Evolutionary conservation across 371 early-diverging fungal species (phyloP), one percentile per base, ranked within the genome.

Genomic region (Haplosporangium sp.): DNA sequence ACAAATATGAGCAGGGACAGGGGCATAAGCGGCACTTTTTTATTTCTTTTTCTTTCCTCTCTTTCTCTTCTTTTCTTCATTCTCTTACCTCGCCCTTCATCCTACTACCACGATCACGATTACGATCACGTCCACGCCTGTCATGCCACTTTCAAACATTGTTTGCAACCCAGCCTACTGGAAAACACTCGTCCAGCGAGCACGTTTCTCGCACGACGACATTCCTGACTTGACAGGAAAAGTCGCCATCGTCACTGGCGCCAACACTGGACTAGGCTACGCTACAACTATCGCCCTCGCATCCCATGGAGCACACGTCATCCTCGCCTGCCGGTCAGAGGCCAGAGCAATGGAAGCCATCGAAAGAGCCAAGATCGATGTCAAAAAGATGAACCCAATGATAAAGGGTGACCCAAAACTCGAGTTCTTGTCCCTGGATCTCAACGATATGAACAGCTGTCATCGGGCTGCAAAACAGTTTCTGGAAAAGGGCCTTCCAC

Each of bases 191-290:
- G 63, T 58, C 47, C 67, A 70, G 37, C 42, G 55, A 20, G 58
- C 74, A 16, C 38, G 61, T 16, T 86, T 67, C 57, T 61, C 72
- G 6, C 64, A 81, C 20, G 70, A 85, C 12, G 61, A 84, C 38
- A 87, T 93, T 56, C 92, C 93, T 37, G 85, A 88, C 69, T 83
- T 91, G 38, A 79, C 84, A 13, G 91, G 89, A 20, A 92, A 91
- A 77, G 69, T 79, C 55, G 90, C 87, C 46, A 84, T 95, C 23
- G 87, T 95, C 51, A 93, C 94, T 20, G 95, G 95, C 21, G 90
- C 89, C 14, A 91, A 87, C 64, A 82, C 87, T 16, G 94, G 94
- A 74, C 82, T 93, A 21, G 94, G 93, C 36, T 84, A 83, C 63
- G 84, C 84, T 6, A 90, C 90, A 50, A 86, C 86, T 4, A 60